Percentiles rank a stretch among this genome's conserved stretches.
These are phyloP conservation scores for Alternaria incomplexa DNA, from an alignment of 2,329 filamentous ascomycete species.

Conservation along the genomic window DNA sequence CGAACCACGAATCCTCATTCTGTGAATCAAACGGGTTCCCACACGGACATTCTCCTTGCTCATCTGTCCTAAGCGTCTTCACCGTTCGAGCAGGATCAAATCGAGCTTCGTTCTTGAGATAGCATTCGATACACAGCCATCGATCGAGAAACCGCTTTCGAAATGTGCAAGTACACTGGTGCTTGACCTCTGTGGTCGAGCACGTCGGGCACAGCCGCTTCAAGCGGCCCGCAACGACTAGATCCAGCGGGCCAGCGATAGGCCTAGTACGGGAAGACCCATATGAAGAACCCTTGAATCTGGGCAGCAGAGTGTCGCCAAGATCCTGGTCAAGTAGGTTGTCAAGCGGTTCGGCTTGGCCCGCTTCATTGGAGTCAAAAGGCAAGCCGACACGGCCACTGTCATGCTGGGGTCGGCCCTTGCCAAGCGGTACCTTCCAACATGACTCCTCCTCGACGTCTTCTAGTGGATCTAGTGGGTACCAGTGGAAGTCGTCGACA, in stretches of 20 bases:
- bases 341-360: neutral
- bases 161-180: conserved; percentile 22
- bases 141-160: conserved; percentile 22
- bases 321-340: neutral
- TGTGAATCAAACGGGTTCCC: neutral
- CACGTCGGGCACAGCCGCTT: conserved; percentile 17
- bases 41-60: neutral
- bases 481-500: neutral
- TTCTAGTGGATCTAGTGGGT: conserved; percentile 15
- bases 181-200: conserved; percentile 10
- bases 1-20: neutral
- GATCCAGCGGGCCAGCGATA: neutral
- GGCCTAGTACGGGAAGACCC: neutral
- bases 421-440: neutral
- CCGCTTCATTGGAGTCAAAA: neutral
- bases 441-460: neutral
- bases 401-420: neutral
- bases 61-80: too few relatives aligned
- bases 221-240: neutral
- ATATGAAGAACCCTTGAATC: neutral
- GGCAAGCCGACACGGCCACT: neutral
- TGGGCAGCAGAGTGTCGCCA: neutral
- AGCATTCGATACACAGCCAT: conserved; percentile 28
- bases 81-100: neutral
- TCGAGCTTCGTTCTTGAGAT: neutral